Evolutionary conservation across 768 basidiomycete genomes (phyloP).

Genomic region (Tricholoma sp.): DNA sequence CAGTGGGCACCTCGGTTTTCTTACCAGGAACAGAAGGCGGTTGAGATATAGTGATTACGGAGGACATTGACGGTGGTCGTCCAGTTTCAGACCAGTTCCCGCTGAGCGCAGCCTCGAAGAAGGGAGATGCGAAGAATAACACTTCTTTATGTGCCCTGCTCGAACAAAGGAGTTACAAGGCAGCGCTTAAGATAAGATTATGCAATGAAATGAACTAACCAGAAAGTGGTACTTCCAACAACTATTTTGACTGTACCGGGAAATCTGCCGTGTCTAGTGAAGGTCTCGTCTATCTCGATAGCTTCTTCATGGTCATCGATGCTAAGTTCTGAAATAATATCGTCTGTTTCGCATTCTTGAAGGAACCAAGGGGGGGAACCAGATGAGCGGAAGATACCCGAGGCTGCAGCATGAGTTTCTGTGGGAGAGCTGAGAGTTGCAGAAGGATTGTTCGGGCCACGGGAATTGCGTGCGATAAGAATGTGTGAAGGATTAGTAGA

Average conservation of each 20-base stretch:
- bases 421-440: slow-evolving; percentile 81
- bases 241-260: slow-evolving; percentile 90
- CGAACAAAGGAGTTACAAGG: slow-evolving; percentile 4
- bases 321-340: slow-evolving; percentile 63
- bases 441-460: slow-evolving; percentile 69
- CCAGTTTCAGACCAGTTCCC: slow-evolving; percentile 92
- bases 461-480: slow-evolving; percentile 82
- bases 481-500: slow-evolving; percentile 81
- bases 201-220: slow-evolving; percentile 45
- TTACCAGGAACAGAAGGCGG: slow-evolving; percentile 56
- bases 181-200: not conserved
- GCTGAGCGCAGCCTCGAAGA: slow-evolving; percentile 88
- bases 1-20: slow-evolving; percentile 37
- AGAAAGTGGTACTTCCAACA: slow-evolving; percentile 86
- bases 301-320: slow-evolving; percentile 61
- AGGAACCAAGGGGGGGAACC: slow-evolving; percentile 78
- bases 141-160: slow-evolving; percentile 88
- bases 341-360: slow-evolving; percentile 70
- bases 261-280: slow-evolving; percentile 58
- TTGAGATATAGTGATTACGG: slow-evolving; percentile 80
- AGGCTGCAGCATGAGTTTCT: slow-evolving; percentile 83
- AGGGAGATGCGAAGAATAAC: slow-evolving; percentile 88
- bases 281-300: slow-evolving; percentile 80
- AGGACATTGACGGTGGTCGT: slow-evolving; percentile 73
- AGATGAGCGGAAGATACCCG: slow-evolving; percentile 79